Conservation (phyloP, 2,329 filamentous ascomycete genomes). For the Aspergillus tanneri region DNA sequence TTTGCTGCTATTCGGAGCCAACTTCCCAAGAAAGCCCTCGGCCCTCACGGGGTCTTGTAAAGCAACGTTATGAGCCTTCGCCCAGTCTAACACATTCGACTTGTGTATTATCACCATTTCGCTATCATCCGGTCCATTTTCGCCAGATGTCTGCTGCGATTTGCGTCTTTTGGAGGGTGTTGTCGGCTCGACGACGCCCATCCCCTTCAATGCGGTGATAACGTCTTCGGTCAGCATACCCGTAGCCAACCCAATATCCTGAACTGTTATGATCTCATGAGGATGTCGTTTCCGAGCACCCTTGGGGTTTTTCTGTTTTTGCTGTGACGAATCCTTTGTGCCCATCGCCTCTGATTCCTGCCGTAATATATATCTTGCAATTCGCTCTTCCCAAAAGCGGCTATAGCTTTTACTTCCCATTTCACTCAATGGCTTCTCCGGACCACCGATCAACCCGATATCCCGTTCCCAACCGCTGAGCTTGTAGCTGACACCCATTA, state of each 20-base stretch:
- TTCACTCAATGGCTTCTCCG: conserved; percentile 89
- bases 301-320: conserved; percentile 31
- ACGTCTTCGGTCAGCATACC: conserved; percentile 87
- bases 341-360: conserved; percentile 29
- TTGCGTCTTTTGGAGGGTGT: conserved; percentile 54
- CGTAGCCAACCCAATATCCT: conserved; percentile 71
- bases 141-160: conserved; percentile 31
- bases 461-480: conserved; percentile 72
- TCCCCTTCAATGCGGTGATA: conserved; percentile 71
- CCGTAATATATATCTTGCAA: conserved; percentile 67
- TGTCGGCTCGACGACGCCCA: conserved; percentile 64
- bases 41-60: conserved; percentile 68
- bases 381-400: conserved; percentile 81
- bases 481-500: conserved; percentile 94
- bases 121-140: conserved; percentile 23
- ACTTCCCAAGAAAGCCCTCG: conserved; percentile 70
- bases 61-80: conserved; percentile 60
- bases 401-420: conserved; percentile 79
- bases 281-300: conserved; percentile 45
- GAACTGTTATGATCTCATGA: conserved; percentile 60
- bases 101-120: conserved; percentile 53
- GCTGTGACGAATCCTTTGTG: conserved; percentile 28
- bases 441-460: conserved; percentile 73
- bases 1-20: conserved; percentile 49
- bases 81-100: conserved; percentile 65